Conservation (phyloP, 1,284 basidiomycete genomes). For the Sutorius eximius region DNA sequence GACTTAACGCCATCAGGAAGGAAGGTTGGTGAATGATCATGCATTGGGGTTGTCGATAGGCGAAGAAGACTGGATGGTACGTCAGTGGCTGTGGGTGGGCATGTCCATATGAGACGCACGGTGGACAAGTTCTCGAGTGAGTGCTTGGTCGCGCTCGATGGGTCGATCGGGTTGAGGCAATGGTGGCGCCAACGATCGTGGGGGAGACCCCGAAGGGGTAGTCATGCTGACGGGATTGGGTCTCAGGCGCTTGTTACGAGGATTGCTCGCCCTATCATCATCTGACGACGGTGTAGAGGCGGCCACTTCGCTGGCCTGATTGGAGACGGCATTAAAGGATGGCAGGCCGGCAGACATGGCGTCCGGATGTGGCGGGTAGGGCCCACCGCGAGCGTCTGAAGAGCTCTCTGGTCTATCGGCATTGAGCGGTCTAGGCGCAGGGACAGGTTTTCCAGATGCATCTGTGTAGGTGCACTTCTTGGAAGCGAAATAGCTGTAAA, state of each 20-base stretch:
- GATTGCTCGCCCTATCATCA: conserved; percentile 29
- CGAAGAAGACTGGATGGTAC: conserved; percentile 64
- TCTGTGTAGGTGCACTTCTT: conserved; percentile 81
- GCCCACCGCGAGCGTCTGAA: conserved; percentile 17
- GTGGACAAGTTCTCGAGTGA: conserved; percentile 73
- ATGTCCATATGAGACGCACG: conserved; percentile 43
- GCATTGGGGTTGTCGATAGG: conserved; percentile 73
- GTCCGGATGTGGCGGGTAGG: conserved; percentile 21
- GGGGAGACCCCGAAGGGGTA: conserved; percentile 41
- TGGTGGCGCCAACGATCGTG: conserved; percentile 39
- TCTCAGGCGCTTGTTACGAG: conserved; percentile 28
- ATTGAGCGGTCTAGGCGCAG: conserved; percentile 55
- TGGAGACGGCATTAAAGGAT: conserved; percentile 10
- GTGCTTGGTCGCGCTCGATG: conserved; percentile 55
- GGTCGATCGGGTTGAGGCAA: conserved; percentile 32
- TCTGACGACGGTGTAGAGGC: conserved; percentile 24
- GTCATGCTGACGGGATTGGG: conserved; percentile 16
- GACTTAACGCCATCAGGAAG: conserved; percentile 62
- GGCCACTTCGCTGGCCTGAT: conserved; percentile 19
- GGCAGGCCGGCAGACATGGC: conserved; percentile 11
- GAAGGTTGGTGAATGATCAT: conserved; percentile 74
- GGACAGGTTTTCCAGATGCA: conserved; percentile 70
- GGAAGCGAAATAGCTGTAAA: conserved; percentile 69
- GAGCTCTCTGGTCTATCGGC: conserved; percentile 25
- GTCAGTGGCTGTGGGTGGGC: conserved; percentile 8